These are phyloP conservation scores for Chaetomium tenue DNA, from an alignment of 495 filamentous ascomycete genomes.

Conservation along the genomic window DNA sequence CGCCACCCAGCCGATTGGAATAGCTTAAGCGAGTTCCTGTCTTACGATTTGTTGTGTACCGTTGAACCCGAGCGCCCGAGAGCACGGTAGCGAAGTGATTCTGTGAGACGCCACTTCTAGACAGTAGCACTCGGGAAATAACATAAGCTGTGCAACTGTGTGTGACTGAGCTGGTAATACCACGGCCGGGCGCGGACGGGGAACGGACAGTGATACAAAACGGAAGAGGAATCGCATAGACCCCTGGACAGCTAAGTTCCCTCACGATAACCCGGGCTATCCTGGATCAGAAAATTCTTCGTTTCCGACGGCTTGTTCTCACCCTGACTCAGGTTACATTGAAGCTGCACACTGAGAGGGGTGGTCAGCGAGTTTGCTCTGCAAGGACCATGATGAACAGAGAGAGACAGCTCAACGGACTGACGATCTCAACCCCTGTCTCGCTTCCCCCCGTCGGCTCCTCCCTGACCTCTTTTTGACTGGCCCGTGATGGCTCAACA, in stretches of 20 bases:
- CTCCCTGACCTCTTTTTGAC: background rate
- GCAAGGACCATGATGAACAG: background rate
- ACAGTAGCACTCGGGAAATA: background rate
- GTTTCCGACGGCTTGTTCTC: background rate
- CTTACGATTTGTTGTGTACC: background rate
- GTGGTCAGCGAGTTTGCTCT: slow-evolving; percentile 1
- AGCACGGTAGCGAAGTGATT: background rate
- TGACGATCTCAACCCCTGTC: background rate
- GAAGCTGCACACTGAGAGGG: background rate
- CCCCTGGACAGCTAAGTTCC: background rate
- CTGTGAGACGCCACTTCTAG: background rate
- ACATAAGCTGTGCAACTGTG: too few species aligned
- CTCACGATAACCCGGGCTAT: background rate
- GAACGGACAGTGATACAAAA: background rate
- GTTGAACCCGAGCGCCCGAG: background rate
- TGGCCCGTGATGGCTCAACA: background rate
- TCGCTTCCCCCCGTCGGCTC: background rate
- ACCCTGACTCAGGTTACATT: background rate
- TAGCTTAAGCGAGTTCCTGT: background rate
- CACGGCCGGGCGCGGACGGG: too few species aligned
- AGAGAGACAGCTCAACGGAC: background rate
- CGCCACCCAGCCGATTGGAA: background rate
- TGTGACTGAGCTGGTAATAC: background rate
- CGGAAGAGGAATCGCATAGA: background rate
- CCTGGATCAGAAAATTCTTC: background rate